Conservation (phyloP, 2,329 filamentous ascomycete genomes). For the Verticillium nubilum region DNA sequence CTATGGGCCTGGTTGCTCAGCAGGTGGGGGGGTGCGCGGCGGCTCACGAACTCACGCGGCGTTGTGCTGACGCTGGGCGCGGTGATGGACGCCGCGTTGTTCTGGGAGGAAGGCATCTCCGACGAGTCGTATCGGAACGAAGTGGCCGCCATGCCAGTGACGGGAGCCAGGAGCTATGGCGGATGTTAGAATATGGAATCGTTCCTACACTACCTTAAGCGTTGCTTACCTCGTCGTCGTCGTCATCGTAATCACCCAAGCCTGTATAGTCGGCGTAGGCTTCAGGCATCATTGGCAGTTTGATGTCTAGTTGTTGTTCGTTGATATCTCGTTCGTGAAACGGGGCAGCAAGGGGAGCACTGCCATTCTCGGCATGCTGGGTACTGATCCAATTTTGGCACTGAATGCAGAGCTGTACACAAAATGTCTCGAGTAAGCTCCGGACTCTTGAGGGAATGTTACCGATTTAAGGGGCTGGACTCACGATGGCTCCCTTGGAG, state of each 20-base stretch:
- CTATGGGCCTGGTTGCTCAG: background rate
- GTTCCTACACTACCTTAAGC: background rate
- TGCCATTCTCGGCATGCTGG: conserved; percentile 22
- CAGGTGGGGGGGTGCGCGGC: background rate
- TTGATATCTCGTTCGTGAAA: conserved; percentile 1
- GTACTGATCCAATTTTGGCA: conserved; percentile 30
- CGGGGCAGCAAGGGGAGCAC: conserved; percentile 6
- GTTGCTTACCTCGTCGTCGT: conserved; percentile 1
- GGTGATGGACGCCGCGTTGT: background rate
- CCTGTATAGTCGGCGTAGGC: background rate
- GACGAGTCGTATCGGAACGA: background rate
- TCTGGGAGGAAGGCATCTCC: background rate
- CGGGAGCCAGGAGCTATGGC: conserved; percentile 6
- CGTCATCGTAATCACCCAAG: conserved; percentile 3
- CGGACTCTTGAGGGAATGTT: background rate
- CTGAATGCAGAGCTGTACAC: conserved; percentile 23
- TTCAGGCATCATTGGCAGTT: conserved; percentile 1
- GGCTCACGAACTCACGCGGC: background rate
- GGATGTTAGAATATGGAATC: background rate
- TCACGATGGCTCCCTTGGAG: conserved; percentile 21
- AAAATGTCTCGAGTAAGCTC: background rate
- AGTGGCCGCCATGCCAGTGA: background rate
- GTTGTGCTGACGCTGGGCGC: background rate
- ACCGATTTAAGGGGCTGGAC: conserved; percentile 4
- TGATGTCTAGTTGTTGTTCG: conserved; percentile 3